Conservation (phyloP, 495 filamentous ascomycete genomes). For the Trichoderma virens region DNA sequence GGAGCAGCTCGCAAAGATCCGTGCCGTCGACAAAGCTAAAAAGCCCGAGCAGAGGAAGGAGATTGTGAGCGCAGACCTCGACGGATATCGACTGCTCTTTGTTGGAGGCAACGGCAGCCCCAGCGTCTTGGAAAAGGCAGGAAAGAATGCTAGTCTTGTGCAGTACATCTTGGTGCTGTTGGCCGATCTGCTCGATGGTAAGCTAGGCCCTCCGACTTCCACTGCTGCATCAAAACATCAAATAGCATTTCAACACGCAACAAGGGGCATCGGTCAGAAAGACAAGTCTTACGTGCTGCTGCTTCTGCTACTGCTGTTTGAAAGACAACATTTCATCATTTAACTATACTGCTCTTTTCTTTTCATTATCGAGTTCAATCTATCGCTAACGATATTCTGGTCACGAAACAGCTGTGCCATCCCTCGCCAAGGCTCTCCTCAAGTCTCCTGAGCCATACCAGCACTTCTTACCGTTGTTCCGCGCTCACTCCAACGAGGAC, state of each 20-base stretch:
- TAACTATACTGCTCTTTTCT: background rate
- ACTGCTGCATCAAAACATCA: too few relatives aligned
- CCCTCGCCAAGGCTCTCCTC: slow-evolving; percentile 64
- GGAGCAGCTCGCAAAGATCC: slow-evolving; percentile 89
- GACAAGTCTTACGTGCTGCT: too few relatives aligned
- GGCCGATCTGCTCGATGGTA: slow-evolving; percentile 81
- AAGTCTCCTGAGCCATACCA: slow-evolving; percentile 71
- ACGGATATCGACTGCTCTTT: slow-evolving; percentile 70
- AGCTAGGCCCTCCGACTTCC: slow-evolving; percentile 12
- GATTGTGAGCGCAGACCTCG: slow-evolving; percentile 68
- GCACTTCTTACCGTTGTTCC: slow-evolving; percentile 78
- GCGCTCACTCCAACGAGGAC: slow-evolving; percentile 74
- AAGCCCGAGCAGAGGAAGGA: slow-evolving; percentile 72
- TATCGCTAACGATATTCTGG: background rate
- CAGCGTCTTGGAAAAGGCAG: slow-evolving; percentile 74
- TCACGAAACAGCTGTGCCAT: slow-evolving; percentile 57
- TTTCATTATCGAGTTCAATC: background rate
- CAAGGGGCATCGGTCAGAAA: too few relatives aligned
- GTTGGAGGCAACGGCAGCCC: slow-evolving; percentile 58
- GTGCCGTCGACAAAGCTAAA: slow-evolving; percentile 92
- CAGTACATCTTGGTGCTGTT: slow-evolving; percentile 91
- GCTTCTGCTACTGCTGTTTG: too few relatives aligned
- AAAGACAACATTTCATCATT: too few relatives aligned
- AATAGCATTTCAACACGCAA: background rate
- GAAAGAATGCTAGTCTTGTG: slow-evolving; percentile 75